Conservation (phyloP, 371 early-diverging fungal genomes). For the Mucor sp. region DNA sequence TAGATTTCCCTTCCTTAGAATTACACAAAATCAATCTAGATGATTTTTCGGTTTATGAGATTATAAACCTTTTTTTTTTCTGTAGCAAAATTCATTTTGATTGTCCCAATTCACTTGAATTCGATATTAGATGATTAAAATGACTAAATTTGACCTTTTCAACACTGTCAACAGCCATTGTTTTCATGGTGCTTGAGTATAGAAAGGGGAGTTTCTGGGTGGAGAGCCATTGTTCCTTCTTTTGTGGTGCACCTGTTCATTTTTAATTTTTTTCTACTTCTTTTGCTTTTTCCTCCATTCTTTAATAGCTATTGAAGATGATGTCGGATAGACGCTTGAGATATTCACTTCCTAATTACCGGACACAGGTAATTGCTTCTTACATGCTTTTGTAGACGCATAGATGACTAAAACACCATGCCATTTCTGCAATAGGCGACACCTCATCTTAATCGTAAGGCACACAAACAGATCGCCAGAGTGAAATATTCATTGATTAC, state of each 20-base stretch:
- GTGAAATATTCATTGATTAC: background rate
- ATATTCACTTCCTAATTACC: background rate
- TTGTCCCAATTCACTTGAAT: too few species aligned
- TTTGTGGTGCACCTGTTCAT: background rate
- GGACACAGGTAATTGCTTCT: background rate
- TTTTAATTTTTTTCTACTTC: background rate
- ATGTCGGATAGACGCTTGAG: background rate
- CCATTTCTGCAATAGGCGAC: background rate
- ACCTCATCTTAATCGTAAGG: background rate
- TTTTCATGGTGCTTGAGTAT: too few species aligned
- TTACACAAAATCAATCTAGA: background rate
- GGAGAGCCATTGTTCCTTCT: background rate
- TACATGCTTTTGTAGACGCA: too few species aligned
- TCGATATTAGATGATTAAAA: too few species aligned
- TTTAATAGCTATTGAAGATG: background rate
- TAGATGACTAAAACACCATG: background rate
- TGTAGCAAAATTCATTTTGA: too few species aligned
- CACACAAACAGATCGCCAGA: background rate
- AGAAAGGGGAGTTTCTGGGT: background rate
- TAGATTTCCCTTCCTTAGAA: background rate
- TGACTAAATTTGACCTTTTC: too few species aligned
- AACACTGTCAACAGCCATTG: too few species aligned
- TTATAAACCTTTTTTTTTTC: too few species aligned
- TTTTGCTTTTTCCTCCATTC: background rate
- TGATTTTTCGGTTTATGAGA: background rate